Conservation (phyloP, 2,329 filamentous ascomycete genomes). For the Hypoxylon sp. region DNA sequence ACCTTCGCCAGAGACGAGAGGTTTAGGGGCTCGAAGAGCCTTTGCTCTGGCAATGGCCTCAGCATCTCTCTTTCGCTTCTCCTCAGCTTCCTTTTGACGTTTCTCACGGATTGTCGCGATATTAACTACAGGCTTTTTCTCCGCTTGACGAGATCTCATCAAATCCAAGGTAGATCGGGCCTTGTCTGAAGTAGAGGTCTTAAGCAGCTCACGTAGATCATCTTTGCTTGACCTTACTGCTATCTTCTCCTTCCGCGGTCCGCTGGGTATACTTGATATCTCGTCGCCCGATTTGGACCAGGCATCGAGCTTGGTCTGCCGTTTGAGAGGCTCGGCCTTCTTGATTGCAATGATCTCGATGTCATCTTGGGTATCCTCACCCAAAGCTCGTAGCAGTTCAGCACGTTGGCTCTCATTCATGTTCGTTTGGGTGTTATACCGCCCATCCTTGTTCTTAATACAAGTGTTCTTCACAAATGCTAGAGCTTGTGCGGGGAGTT, state of each 20-base stretch:
- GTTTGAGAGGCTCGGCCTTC: constrained; percentile 61
- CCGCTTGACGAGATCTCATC: constrained; percentile 58
- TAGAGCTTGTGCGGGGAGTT: constrained; percentile 73
- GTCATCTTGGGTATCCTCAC: constrained; percentile 69
- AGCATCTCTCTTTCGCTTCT: constrained; percentile 79
- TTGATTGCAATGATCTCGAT: constrained; percentile 64
- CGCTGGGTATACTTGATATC: constrained; percentile 45
- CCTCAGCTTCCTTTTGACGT: constrained; percentile 81
- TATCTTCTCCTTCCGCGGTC: constrained; percentile 45
- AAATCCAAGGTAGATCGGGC: constrained; percentile 62
- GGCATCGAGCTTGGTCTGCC: constrained; percentile 72
- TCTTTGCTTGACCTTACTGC: constrained; percentile 60
- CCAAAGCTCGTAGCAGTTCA: constrained; percentile 77
- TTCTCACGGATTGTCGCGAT: constrained; percentile 77
- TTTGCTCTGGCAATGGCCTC: constrained; percentile 80
- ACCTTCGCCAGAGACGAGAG: constrained; percentile 79
- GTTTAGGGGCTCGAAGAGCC: constrained; percentile 66
- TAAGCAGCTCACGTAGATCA: constrained; percentile 63
- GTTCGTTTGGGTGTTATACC: constrained; percentile 79
- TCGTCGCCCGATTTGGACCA: constrained; percentile 70
- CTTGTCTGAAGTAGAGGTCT: constrained; percentile 62
- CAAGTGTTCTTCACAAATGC: constrained; percentile 77
- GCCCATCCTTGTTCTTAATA: constrained; percentile 70
- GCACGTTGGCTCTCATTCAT: constrained; percentile 86
- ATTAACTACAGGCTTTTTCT: constrained; percentile 57